Evolutionary conservation across 2,329 filamentous ascomycete genomes (phyloP).

Genomic region (Pseudogymnoascus sp.): DNA sequence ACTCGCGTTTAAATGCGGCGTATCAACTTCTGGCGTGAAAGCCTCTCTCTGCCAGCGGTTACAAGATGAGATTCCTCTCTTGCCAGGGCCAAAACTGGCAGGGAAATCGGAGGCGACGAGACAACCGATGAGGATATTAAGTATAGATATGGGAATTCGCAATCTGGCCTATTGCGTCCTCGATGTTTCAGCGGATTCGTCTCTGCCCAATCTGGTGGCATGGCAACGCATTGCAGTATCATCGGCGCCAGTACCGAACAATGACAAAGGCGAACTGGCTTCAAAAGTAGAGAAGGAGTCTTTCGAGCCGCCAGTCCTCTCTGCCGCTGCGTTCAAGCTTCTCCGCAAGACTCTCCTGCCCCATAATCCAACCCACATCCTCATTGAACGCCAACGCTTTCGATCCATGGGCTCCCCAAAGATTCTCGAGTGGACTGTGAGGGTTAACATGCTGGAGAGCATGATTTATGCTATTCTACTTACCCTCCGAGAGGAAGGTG

Average conservation of each 20-base stretch:
- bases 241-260: constrained; percentile 26
- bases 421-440: constrained; percentile 74
- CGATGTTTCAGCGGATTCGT: constrained; percentile 17
- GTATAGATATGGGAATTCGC: constrained; percentile 77
- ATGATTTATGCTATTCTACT: constrained; percentile 69
- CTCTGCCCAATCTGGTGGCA: constrained; percentile 24
- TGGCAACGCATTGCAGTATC: constrained; percentile 35
- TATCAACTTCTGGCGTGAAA: constrained; percentile 54
- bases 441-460: constrained; percentile 74
- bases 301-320: constrained; percentile 47
- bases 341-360: constrained; percentile 37
- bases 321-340: constrained; percentile 48
- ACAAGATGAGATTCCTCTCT: constrained; percentile 28
- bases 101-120: background rate
- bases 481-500: constrained; percentile 41
- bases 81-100: background rate
- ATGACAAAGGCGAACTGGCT: constrained; percentile 15
- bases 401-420: constrained; percentile 56
- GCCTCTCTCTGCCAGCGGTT: constrained; percentile 45
- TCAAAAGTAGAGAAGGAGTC: constrained; percentile 30
- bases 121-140: constrained; percentile 49
- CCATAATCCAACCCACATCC: constrained; percentile 56
- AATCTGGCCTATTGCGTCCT: constrained; percentile 71
- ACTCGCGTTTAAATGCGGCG: constrained; percentile 54
- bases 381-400: constrained; percentile 58